Evolutionary conservation across 2,329 filamentous ascomycete genomes (phyloP).

Genomic region (Penicillium sp.): DNA sequence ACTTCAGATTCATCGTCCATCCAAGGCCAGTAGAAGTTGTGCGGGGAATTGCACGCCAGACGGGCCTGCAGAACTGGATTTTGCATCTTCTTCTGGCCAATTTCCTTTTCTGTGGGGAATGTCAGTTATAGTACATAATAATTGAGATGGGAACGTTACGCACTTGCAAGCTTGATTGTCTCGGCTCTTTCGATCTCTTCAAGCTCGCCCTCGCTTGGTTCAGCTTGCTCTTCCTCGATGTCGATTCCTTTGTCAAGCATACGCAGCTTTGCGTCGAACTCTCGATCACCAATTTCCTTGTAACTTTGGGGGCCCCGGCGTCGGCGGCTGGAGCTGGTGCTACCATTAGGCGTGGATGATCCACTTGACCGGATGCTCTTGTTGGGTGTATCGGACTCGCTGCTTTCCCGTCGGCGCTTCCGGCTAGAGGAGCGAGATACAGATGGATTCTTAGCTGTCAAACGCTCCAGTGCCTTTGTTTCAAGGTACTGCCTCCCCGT

Average conservation of each 20-base stretch:
- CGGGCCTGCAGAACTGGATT: slow-evolving; percentile 92
- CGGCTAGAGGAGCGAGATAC: slow-evolving; percentile 49
- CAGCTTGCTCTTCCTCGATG: slow-evolving; percentile 62
- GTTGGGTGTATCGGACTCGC: slow-evolving; percentile 52
- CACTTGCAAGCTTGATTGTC: slow-evolving; percentile 77
- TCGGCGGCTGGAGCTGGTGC: slow-evolving; percentile 53
- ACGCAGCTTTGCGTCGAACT: slow-evolving; percentile 75
- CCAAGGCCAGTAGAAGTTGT: slow-evolving; percentile 97
- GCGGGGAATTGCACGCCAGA: slow-evolving; percentile 88
- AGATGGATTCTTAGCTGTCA: slow-evolving; percentile 44
- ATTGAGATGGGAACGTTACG: slow-evolving; percentile 33
- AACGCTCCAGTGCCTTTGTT: slow-evolving; percentile 54
- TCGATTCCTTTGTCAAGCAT: slow-evolving; percentile 59
- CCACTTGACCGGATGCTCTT: slow-evolving; percentile 79
- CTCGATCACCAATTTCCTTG: slow-evolving; percentile 75
- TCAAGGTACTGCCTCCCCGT: slow-evolving; percentile 61
- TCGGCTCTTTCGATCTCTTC: slow-evolving; percentile 69
- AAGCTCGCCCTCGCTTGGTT: slow-evolving; percentile 51
- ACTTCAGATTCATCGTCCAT: slow-evolving; percentile 62
- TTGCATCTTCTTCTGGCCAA: slow-evolving; percentile 87
- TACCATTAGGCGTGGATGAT: slow-evolving; percentile 70
- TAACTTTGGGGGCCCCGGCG: slow-evolving; percentile 62
- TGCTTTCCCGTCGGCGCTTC: slow-evolving; percentile 62
- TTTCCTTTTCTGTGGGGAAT: slow-evolving; percentile 68
- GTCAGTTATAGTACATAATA: slow-evolving; percentile 33